Evolutionary conservation across 1,139 yeast species (phyloP).

Genomic region (Candida gigantensis): DNA sequence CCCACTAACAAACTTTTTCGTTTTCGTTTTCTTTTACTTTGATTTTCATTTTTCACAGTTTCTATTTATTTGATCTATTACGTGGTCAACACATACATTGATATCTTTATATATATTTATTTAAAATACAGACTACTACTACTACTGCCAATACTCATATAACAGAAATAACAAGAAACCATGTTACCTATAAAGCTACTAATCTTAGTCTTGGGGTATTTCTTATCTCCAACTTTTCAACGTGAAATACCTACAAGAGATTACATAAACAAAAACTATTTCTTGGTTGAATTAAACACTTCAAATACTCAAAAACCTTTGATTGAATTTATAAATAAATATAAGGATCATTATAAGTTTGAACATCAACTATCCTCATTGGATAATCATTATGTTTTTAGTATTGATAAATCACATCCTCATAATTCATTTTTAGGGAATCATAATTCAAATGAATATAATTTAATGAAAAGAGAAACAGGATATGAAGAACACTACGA

Average conservation of each 20-base stretch:
- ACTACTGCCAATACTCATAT: no score
- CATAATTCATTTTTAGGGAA: slow-evolving; percentile 41
- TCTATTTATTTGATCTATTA: no score
- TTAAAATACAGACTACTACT: no score
- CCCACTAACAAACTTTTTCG: no score
- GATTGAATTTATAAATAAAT: slow-evolving; percentile 30
- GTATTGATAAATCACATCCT: slow-evolving; percentile 42
- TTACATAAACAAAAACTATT: slow-evolving; percentile 48
- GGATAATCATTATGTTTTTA: slow-evolving; percentile 63
- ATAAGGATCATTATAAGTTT: slow-evolving; percentile 39
- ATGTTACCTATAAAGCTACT: slow-evolving; percentile 15
- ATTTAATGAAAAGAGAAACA: slow-evolving; percentile 27
- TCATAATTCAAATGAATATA: slow-evolving; percentile 30
- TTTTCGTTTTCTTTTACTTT: no score
- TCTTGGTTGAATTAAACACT: slow-evolving; percentile 57
- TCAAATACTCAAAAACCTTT: slow-evolving; percentile 27
- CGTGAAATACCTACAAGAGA: slow-evolving; percentile 32
- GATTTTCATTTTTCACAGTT: no score
- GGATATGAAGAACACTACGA: slow-evolving; percentile 32
- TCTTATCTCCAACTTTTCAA: slow-evolving; percentile 10
- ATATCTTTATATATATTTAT: no score
- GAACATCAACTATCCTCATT: slow-evolving; percentile 64
- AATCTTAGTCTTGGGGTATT: slow-evolving; percentile 9
- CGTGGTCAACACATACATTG: no score
- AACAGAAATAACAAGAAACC: no score